Evolutionary conservation across 768 basidiomycete genomes (phyloP).

Genomic region (Leccinum subgranulosum): DNA sequence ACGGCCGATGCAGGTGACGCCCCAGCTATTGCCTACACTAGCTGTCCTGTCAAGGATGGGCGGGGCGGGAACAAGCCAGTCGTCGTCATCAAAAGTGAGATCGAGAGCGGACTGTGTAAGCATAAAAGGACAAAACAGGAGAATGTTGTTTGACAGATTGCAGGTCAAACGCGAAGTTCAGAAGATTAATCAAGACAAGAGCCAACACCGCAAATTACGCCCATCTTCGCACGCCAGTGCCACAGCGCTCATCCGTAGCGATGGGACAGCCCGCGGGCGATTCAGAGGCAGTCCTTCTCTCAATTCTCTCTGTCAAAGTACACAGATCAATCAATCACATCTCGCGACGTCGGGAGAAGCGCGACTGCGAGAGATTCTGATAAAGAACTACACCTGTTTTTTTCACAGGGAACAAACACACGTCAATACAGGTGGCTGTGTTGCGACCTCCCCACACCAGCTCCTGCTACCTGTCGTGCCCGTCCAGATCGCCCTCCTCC

Average conservation of each 20-base stretch:
- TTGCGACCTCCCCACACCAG: neutral
- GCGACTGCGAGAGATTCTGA: neutral
- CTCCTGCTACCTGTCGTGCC: slow-evolving; percentile 1
- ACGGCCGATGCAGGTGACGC: slow-evolving; percentile 79
- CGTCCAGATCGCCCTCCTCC: slow-evolving; percentile 42
- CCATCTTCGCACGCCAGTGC: slow-evolving; percentile 13
- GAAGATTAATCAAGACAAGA: neutral
- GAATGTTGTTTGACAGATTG: neutral
- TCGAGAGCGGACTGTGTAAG: slow-evolving; percentile 58
- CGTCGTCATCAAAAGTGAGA: slow-evolving; percentile 65
- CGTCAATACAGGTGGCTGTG: too few species aligned
- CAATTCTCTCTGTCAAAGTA: neutral
- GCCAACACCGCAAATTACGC: slow-evolving; percentile 1
- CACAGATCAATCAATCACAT: neutral
- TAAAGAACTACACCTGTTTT: neutral
- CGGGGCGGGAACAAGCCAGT: slow-evolving; percentile 56
- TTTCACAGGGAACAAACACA: neutral
- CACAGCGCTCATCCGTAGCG: neutral
- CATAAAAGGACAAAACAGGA: slow-evolving; percentile 35
- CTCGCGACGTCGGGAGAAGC: neutral
- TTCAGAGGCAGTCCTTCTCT: neutral
- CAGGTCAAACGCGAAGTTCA: neutral
- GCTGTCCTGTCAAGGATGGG: slow-evolving; percentile 56
- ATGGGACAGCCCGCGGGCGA: neutral
- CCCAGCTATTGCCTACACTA: slow-evolving; percentile 77